Evolutionary conservation across 352 stramenopile species (phyloP).

Genomic region (Phytophthora melonis): DNA sequence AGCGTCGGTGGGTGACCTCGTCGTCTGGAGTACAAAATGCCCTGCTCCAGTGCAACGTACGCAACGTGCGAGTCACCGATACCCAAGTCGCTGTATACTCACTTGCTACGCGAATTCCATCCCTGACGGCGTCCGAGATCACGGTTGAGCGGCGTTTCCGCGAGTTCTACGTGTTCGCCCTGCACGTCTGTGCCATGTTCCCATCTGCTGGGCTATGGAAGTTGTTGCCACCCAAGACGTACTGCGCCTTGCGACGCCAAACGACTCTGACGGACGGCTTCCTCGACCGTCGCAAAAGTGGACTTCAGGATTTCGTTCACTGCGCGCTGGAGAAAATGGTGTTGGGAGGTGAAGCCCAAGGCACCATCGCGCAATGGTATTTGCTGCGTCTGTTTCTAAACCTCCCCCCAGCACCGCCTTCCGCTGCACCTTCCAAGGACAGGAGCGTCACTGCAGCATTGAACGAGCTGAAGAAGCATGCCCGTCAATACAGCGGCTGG

Average conservation of each 20-base stretch:
- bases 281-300: slow-evolving; percentile 67
- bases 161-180: slow-evolving; percentile 81
- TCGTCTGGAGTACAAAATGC: slow-evolving; percentile 22
- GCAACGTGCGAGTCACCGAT: slow-evolving; percentile 61
- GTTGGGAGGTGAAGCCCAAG: slow-evolving; percentile 52
- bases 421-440: slow-evolving; percentile 59
- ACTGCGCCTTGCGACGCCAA: slow-evolving; percentile 49
- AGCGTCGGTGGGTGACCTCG: slow-evolving; percentile 1
- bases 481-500: slow-evolving; percentile 51
- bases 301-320: slow-evolving; percentile 73
- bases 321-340: slow-evolving; percentile 69
- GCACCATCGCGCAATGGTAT: slow-evolving; percentile 73
- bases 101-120: slow-evolving; percentile 56
- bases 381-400: slow-evolving; percentile 74
- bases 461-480: slow-evolving; percentile 64
- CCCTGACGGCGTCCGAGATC: slow-evolving; percentile 22
- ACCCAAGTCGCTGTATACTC: slow-evolving; percentile 67
- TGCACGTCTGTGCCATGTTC: slow-evolving; percentile 71
- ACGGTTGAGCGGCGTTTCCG: slow-evolving; percentile 74
- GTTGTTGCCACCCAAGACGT: slow-evolving; percentile 72
- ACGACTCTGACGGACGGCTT: slow-evolving; percentile 58
- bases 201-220: slow-evolving; percentile 64
- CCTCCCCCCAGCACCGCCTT: slow-evolving; percentile 42
- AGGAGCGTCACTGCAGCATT: slow-evolving; percentile 57
- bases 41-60: slow-evolving; percentile 59